A percentile compares a stretch with the other conserved stretches of the same genome.
These are phyloP conservation scores for Hippophae tibetana DNA, from an alignment of 306 rosid genomes.

Conservation along the genomic window DNA sequence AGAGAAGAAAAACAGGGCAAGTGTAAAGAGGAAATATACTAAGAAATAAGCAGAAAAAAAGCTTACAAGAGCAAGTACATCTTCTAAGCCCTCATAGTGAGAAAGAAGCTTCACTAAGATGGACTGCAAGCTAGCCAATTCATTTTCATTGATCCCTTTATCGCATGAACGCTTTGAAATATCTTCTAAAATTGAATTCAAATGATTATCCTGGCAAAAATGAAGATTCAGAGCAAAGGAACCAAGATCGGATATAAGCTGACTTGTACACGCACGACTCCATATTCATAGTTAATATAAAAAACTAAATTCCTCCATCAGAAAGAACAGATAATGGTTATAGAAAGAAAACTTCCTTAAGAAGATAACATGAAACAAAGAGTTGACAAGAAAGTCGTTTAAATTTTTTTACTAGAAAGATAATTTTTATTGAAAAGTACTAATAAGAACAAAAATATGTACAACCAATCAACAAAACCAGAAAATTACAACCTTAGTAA, in stretches of 20 bases:
- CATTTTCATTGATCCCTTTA: slow-evolving; percentile 47
- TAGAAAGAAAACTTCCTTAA: too few species aligned
- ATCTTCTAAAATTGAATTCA: slow-evolving; percentile 63
- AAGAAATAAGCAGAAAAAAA: slow-evolving; percentile 17
- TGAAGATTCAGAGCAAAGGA: slow-evolving; percentile 16
- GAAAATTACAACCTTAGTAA: too few species aligned
- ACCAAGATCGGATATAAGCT: neutral
- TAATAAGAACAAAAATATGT: too few species aligned
- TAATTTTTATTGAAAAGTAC: too few species aligned
- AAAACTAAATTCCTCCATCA: too few species aligned
- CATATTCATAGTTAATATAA: too few species aligned
- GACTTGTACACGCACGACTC: neutral
- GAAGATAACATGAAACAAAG: too few species aligned
- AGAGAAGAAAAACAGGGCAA: slow-evolving; percentile 4
- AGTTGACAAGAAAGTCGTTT: too few species aligned
- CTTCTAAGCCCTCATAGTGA: slow-evolving; percentile 49
- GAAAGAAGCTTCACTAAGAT: slow-evolving; percentile 72
- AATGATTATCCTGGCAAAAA: slow-evolving; percentile 54
- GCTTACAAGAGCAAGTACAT: slow-evolving; percentile 56
- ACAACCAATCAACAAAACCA: too few species aligned
- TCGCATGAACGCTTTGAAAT: slow-evolving; percentile 40
- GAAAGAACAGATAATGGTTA: too few species aligned
- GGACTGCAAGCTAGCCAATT: slow-evolving; percentile 68
- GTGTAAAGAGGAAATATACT: slow-evolving; percentile 2
- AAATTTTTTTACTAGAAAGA: too few species aligned